A percentile compares a stretch with the other conserved stretches of the same genome.
phyloP scores from a whole-genome alignment of 1,284 basidiomycete species.

The Rhodofomes roseus region DNA sequence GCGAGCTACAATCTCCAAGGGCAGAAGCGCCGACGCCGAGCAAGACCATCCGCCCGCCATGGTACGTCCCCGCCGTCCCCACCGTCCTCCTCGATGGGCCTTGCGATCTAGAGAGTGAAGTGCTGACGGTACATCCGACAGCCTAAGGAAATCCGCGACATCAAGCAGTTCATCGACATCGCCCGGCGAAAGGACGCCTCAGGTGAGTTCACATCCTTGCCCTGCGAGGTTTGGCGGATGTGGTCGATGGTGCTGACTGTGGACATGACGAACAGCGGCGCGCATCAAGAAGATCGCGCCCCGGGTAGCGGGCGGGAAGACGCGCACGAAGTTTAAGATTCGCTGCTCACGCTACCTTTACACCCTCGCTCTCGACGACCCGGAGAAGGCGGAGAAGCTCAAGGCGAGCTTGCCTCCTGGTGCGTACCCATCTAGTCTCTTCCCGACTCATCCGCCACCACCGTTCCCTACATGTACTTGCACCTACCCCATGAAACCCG shows the following conservation, averaged over 20 bases:
- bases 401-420: constrained; percentile 94
- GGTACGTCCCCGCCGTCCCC: constrained; percentile 16
- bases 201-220: constrained; percentile 46
- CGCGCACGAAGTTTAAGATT: constrained; percentile 98
- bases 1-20: not conserved
- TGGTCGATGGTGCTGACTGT: not conserved
- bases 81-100: not conserved
- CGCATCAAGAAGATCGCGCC: constrained; percentile 93
- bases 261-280: constrained; percentile 59
- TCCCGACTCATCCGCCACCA: too few species aligned
- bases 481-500: not conserved
- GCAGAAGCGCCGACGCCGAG: not conserved
- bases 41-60: constrained; percentile 25
- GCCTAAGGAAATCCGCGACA: constrained; percentile 98
- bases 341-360: constrained; percentile 97
- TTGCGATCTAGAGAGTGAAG: not conserved
- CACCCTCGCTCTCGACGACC: constrained; percentile 93
- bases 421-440: constrained; percentile 34
- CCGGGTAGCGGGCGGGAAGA: constrained; percentile 67
- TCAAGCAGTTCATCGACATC: constrained; percentile 98
- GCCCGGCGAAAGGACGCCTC: constrained; percentile 86
- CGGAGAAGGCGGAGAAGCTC: constrained; percentile 99
- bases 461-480: not conserved
- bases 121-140: constrained; percentile 30
- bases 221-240: too few species aligned